Evolutionary conservation across 2,329 filamentous ascomycete species (phyloP), one percentile per base, ranked within the genome.

Genomic region (Didymella sp.): DNA sequence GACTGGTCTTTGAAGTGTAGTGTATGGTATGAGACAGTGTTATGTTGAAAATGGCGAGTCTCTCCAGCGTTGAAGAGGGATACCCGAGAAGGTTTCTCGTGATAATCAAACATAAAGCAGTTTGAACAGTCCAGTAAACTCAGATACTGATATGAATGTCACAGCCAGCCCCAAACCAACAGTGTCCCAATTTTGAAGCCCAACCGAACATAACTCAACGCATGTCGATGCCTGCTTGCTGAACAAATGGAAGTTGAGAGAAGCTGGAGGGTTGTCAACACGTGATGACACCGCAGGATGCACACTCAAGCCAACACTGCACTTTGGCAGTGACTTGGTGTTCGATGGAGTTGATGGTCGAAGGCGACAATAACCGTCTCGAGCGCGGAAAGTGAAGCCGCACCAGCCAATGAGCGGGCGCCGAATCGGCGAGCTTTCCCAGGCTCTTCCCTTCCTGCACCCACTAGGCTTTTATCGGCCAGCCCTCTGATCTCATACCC

Each of bases 401-500:
- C 21, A 2, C n/a, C 37, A 22, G 15, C 66, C 64, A 68, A 68
- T 68, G 58, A 67, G n/a, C n/a, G n/a, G n/a, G n/a, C n/a, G n/a
- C n/a, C n/a, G 35, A 66, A 60, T 61, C 52, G 17, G 33, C 33
- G n/a, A 37, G 33, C 33, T 37, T 37, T 17, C 15, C 30, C n/a
- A 37, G 33, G 30, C 48, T 45, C 51, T 61, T 58, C 59, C 58
- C 55, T 50, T 62, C 58, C 58, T 56, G 56, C 55, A 35, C 46
- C 40, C 42, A 59, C 68, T 69, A 69, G 61, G 56, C 64, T 61
- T 64, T 63, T 68, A 64, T 59, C 51, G 66, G 60, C 40, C 47
- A 50, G 52, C 57, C 62, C 65, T 60, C 67, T 69, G 67, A 69
- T 61, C 60, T 69, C 67, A 69, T 69, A 69, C 68, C 69, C 67